Evolutionary conservation across 139 green algal species (phyloP), one percentile per base, ranked within the genome.

Genomic region (Monoraphidium neglectum): DNA sequence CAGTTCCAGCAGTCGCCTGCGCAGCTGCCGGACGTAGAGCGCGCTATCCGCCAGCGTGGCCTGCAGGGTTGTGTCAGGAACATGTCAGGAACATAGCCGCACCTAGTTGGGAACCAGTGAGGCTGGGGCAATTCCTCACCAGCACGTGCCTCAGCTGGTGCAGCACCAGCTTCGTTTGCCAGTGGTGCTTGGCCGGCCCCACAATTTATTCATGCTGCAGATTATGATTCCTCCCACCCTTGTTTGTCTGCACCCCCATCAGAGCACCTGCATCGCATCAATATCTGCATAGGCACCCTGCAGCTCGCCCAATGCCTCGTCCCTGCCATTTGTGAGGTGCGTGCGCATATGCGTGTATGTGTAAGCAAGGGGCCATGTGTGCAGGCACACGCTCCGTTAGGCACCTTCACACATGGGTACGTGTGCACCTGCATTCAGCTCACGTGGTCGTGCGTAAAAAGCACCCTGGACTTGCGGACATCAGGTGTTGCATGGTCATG

Each of bases 191-290:
- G 56, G 23, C 8, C 23, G 15, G 28, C 28, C 23, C 6, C 32
- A 24, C 28, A 28, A n/a, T n/a, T n/a, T n/a, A n/a, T n/a, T n/a
- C n/a, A n/a, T n/a, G n/a, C n/a, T n/a, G n/a, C n/a, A n/a, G n/a
- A n/a, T n/a, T n/a, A n/a, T n/a, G n/a, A n/a, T n/a, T 13, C 2
- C 28, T 54, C 18, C 37, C 36, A 70, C 0, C 10, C 32, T 35
- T 24, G 24, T 28, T 21, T 15, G 16, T 56, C 4, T 53, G 33
- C 33, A 33, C n/a, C n/a, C n/a, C n/a, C n/a, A n/a, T n/a, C n/a
- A n/a, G n/a, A n/a, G n/a, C 49, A 80, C 80, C 70, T 87, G 82
- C 80, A 90, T 80, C 8, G 86, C 77, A 24, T 88, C 82, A 53
- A 90, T 78, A 74, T 90, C 86, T 35, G 70, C 77, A 47, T 84